Conservation (phyloP, 257 asterid genomes). For the Nicotiana tabacum region DNA sequence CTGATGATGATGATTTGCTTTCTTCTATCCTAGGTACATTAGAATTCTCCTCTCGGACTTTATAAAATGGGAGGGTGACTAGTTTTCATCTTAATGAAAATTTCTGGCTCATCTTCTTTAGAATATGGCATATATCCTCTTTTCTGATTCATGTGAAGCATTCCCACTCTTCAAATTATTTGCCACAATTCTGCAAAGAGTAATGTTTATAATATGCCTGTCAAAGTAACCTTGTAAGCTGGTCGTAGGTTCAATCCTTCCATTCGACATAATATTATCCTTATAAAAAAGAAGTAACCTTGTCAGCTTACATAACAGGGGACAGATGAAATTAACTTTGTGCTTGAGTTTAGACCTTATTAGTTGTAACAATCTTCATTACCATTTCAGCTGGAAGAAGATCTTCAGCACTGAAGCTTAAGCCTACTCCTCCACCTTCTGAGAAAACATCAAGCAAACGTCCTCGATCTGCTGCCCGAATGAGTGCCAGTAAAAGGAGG, state of each 20-base stretch:
- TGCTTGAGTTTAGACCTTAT: neutral
- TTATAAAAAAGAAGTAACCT: neutral
- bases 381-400: slow-evolving; percentile 61
- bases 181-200: neutral
- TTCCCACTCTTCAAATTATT: neutral
- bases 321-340: neutral
- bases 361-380: neutral
- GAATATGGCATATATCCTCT: neutral
- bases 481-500: slow-evolving; percentile 69
- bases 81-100: neutral
- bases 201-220: neutral
- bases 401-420: slow-evolving; percentile 73
- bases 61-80: neutral
- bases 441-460: slow-evolving; percentile 71
- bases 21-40: slow-evolving; percentile 84
- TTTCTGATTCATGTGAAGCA: neutral
- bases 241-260: too few relatives aligned
- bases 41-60: neutral
- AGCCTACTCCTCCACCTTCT: slow-evolving; percentile 67
- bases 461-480: slow-evolving; percentile 49
- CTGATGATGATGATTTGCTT: slow-evolving; percentile 87
- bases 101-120: neutral
- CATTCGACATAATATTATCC: too few relatives aligned
- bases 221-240: neutral
- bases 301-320: neutral